Base-by-base conservation (phyloP, 305 asterid species). In the Nicotiana rustica region DNA sequence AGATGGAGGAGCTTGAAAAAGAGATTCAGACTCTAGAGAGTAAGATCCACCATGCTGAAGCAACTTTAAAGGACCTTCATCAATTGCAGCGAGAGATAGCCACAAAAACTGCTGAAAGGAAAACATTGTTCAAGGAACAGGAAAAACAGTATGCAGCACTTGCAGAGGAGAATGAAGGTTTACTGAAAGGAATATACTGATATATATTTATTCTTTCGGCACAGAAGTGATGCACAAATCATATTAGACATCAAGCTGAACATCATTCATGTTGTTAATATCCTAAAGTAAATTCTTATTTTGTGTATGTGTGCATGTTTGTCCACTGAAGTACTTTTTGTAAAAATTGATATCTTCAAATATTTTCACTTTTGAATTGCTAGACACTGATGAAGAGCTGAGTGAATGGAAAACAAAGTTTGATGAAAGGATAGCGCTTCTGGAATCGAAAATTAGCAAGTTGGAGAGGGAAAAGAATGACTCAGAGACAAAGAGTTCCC, bases 351-450 rank as follows among this genome's bases (percentile, higher is more conserved):
- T 56, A 49, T 56, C 18, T 67, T 82, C 71, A 67, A 64, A 79
- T 15, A 73, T 41, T 17, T 33, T 31, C 70, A 78, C 21, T 35
- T 82, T 86, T 84, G 87, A 66, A 65, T 85, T 90, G 33, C 59
- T 65, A 96, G 99, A 96, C 87, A 92, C 99, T 79, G 97, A 96
- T 88, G 98, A 94, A 91, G 95, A 96, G 85, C 86, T 96, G 84
- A 91, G 84, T 86, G 98, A 93, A 87, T 96, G 98, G 98, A 94
- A 91, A 87, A 88, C 91, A 85, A 92, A 92, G 91, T 96, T 93
- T 87, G 98, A 94, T 77, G 94, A 93, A 78, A 90, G 89, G 86
- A 87, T 96, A 81, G 92, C 90, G 79, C 85, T 88, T 56, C 83
- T 94, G 83, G 93, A 89, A 83, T 84, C 92, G 75, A 94, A 88